A percentile compares a stretch with the other conserved stretches of the same genome.
Conservation (phyloP, 108 stramenopile species). For the Nitzschia putrida region DNA sequence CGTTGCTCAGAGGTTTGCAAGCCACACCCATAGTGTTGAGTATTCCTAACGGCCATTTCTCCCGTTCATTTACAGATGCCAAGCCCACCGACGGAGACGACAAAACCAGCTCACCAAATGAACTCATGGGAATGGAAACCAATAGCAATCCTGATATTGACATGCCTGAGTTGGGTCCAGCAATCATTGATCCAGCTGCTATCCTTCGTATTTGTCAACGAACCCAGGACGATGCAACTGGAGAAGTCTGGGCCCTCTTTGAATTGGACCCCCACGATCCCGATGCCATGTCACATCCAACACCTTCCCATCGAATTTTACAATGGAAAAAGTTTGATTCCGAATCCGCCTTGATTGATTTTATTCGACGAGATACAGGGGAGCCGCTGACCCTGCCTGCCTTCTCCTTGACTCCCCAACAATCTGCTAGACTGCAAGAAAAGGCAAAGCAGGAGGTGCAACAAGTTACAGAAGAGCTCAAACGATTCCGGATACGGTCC, state of each 20-base stretch:
- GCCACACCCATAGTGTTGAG: too few relatives aligned
- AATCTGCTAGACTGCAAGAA: conserved; percentile 63
- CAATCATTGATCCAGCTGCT: conserved; percentile 7
- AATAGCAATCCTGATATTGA: conserved; percentile 2
- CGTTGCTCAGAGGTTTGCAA: too few relatives aligned
- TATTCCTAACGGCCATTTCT: too few relatives aligned
- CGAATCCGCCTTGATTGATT: conserved; percentile 72
- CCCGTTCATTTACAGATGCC: too few relatives aligned
- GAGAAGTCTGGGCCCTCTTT: conserved; percentile 81
- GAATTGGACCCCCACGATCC: conserved; percentile 64
- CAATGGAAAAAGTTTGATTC: conserved; percentile 77
- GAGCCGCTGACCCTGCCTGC: conserved; percentile 82
- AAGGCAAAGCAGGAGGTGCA: conserved; percentile 67
- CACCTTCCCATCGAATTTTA: conserved; percentile 40
- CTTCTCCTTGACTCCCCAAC: conserved; percentile 75
- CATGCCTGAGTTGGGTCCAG: background rate
- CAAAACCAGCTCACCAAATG: too few relatives aligned
- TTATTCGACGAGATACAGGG: conserved; percentile 82
- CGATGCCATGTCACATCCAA: conserved; percentile 20
- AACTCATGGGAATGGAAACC: conserved; percentile 2
- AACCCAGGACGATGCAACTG: conserved; percentile 35
- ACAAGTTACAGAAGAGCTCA: conserved; percentile 80
- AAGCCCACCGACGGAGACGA: too few relatives aligned
- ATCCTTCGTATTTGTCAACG: conserved; percentile 82
- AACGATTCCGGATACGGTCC: conserved; percentile 78